Conservation (phyloP, 2,329 filamentous ascomycete genomes). For the Dactylellina drechsleri region DNA sequence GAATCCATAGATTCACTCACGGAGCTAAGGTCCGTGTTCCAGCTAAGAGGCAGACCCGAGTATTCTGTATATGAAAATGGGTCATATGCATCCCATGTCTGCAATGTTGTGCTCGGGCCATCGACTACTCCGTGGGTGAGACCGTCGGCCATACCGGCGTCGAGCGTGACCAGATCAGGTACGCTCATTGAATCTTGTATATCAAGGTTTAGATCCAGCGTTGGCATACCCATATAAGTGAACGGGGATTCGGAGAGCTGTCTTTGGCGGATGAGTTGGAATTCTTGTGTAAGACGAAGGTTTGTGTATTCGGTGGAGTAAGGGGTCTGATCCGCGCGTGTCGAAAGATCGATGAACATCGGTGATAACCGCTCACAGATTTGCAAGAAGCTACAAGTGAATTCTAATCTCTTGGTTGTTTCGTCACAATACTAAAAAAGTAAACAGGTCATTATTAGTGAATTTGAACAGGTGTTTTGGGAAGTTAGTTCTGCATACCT, state of each 20-base stretch:
- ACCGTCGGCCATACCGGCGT: neutral
- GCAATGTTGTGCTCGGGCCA: neutral
- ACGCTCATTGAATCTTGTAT: neutral
- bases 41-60: neutral
- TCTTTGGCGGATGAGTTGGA: constrained; percentile 5
- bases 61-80: constrained; percentile 2
- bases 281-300: constrained; percentile 21
- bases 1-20: constrained; percentile 13
- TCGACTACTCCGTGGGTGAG: neutral
- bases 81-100: constrained; percentile 6
- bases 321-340: constrained; percentile 27
- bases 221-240: constrained; percentile 1
- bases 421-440: constrained; percentile 39
- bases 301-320: constrained; percentile 37
- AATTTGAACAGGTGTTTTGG: neutral
- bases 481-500: neutral
- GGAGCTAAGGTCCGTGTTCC: constrained; percentile 4
- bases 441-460: neutral
- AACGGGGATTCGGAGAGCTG: constrained; percentile 9
- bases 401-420: constrained; percentile 24
- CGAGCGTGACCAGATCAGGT: neutral
- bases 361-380: constrained; percentile 39
- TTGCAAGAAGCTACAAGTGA: constrained; percentile 27
- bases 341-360: constrained; percentile 30
- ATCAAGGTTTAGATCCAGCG: neutral